Base-by-base conservation (phyloP, 208 protist species). In the Acanthamoeba lenticulata region DNA sequence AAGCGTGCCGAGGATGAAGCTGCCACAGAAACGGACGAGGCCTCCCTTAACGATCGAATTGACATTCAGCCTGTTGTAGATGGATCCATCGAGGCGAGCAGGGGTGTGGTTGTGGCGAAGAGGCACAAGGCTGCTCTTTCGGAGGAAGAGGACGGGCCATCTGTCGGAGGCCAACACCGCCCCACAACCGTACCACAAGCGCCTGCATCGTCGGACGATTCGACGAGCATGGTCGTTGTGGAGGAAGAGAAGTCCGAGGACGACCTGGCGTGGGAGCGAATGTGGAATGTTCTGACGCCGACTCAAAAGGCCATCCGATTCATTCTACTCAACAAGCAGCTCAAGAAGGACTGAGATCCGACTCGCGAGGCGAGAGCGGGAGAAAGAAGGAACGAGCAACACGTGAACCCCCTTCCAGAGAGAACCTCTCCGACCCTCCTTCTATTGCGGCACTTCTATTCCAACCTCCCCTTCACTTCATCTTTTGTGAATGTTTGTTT, bases 241-340 rank as follows among this genome's bases (percentile, higher is more conserved):
- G 69, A 79, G 42, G 69, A 44, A 32, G 69, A 79, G 42, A 52
- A 83, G 74, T 45, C 21, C 42, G 74, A 83, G 36, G 74, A 83
- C 27, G 44, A 83, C 34, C 42, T 83, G 42, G 74, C 36, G 74
- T 83, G 36, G 74, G 74, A 83, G 74, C 36, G 74, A 40, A 44
- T 83, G 74, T 83, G 74, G 74, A 34, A 1, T 27, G 40, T 24
- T 17, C 42, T 83, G 21, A 83, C 36, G 24, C 74, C 74, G 7
- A 83, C 74, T 13, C 74, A 83, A 13, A 83, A 83, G 74, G 74
- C 74, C 42, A n/a, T 83, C 27, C 74, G 74, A 44, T 55, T 83
- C 42, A 83, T 83, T 21, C 29, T 83, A 3, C 74, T 83, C 38
- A 83, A 44, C 40, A 83, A 83, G 74, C 74, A 83, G 74, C 40